Evolutionary conservation across 768 basidiomycete species (phyloP).

Genomic region (Suillus subaureus): DNA sequence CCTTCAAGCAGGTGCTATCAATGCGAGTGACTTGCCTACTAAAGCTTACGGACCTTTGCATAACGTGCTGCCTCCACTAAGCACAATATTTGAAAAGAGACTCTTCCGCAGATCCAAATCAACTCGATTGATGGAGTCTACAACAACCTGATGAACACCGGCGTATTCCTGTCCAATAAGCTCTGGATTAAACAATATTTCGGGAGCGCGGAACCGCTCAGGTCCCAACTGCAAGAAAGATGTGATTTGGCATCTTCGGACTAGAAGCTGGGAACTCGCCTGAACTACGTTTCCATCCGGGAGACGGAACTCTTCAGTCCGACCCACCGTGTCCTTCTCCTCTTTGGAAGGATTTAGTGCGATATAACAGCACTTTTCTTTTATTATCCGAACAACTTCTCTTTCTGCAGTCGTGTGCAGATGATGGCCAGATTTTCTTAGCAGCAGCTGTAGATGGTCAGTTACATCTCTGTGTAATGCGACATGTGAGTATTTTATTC

Average conservation of each 20-base stretch:
- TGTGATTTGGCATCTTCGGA: constrained; percentile 18
- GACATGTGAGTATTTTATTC: constrained; percentile 5
- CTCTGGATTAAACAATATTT: constrained; percentile 97
- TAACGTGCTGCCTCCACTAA: constrained; percentile 95
- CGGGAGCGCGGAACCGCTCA: constrained; percentile 96
- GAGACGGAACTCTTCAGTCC: constrained; percentile 85
- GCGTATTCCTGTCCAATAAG: constrained; percentile 95
- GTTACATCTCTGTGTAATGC: constrained; percentile 79
- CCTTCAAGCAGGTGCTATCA: constrained; percentile 47
- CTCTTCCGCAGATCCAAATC: constrained; percentile 96
- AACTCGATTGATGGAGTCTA: constrained; percentile 96
- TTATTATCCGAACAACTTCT: constrained; percentile 95
- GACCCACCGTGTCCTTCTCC: constrained; percentile 84
- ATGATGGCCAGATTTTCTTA: constrained; percentile 94
- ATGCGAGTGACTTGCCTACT: constrained; percentile 8
- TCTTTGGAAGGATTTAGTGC: constrained; percentile 92
- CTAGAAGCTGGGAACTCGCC: constrained; percentile 45
- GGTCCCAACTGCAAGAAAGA: constrained; percentile 69
- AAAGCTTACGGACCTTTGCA: constrained; percentile 69
- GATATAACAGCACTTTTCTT: constrained; percentile 97
- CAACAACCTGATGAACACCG: constrained; percentile 96
- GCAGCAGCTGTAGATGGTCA: constrained; percentile 90
- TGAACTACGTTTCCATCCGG: constrained; percentile 95
- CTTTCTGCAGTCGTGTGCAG: constrained; percentile 96
- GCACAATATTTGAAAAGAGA: constrained; percentile 94